These are phyloP conservation scores for Phytophthora litchii DNA, from an alignment of 352 stramenopile species.

Conservation along the genomic window DNA sequence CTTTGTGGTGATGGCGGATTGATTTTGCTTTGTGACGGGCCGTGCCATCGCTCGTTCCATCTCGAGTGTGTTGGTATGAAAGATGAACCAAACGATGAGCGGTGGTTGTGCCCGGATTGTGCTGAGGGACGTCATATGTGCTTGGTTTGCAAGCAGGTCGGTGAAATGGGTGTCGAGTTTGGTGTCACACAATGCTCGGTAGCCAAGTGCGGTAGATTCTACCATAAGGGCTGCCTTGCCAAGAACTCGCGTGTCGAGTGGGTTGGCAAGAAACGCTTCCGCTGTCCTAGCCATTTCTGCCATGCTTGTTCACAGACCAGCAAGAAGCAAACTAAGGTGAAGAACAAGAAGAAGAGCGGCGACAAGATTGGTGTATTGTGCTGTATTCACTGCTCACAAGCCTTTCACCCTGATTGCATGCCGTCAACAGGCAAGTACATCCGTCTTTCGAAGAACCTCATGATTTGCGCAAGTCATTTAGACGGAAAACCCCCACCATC, in stretches of 20 bases:
- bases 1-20: slow-evolving; percentile 91
- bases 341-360: slow-evolving; percentile 49
- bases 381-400: slow-evolving; percentile 89
- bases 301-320: slow-evolving; percentile 58
- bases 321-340: slow-evolving; percentile 18
- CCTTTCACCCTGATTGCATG: slow-evolving; percentile 86
- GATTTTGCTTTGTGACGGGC: slow-evolving; percentile 92
- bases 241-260: slow-evolving; percentile 81
- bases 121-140: slow-evolving; percentile 91
- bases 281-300: slow-evolving; percentile 92
- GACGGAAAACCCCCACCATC: slow-evolving; percentile 42
- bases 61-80: slow-evolving; percentile 91
- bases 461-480: slow-evolving; percentile 90
- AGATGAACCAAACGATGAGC: slow-evolving; percentile 78
- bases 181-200: slow-evolving; percentile 92
- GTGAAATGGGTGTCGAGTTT: slow-evolving; percentile 89
- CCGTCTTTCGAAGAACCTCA: slow-evolving; percentile 82
- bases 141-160: slow-evolving; percentile 91
- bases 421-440: slow-evolving; percentile 76
- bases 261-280: slow-evolving; percentile 89
- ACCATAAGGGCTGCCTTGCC: slow-evolving; percentile 90
- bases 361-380: slow-evolving; percentile 56
- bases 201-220: slow-evolving; percentile 93
- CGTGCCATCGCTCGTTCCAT: slow-evolving; percentile 94
- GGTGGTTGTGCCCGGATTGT: slow-evolving; percentile 93